Evolutionary conservation across 129 eudicot species (phyloP).

Genomic region (Saussurea involucrata): DNA sequence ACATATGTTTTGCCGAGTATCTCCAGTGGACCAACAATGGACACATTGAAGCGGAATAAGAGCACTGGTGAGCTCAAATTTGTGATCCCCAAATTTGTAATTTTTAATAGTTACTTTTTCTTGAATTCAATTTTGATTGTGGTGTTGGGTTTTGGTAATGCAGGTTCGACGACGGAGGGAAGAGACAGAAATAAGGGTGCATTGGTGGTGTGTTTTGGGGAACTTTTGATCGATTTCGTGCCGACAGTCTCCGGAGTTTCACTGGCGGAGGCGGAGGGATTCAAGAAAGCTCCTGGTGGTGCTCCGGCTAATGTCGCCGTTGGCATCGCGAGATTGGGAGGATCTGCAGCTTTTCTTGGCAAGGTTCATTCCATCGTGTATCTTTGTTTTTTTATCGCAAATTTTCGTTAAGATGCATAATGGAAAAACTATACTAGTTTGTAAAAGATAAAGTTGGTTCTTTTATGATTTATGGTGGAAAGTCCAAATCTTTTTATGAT

Average conservation of each 20-base stretch:
- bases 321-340: slow-evolving; percentile 53
- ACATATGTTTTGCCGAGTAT: background rate
- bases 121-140: background rate
- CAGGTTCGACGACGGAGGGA: slow-evolving; percentile 14
- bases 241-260: slow-evolving; percentile 62
- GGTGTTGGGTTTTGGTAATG: background rate
- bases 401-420: too few species aligned
- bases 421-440: too few species aligned
- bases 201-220: slow-evolving; percentile 54
- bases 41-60: background rate
- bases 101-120: background rate
- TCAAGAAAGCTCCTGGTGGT: slow-evolving; percentile 66
- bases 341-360: slow-evolving; percentile 57
- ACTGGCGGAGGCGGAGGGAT: slow-evolving; percentile 58
- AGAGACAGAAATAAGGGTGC: slow-evolving; percentile 11
- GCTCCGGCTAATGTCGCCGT: slow-evolving; percentile 71
- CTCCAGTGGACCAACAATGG: background rate
- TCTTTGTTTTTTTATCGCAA: too few species aligned
- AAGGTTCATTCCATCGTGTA: slow-evolving; percentile 31
- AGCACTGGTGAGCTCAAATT: background rate
- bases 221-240: slow-evolving; percentile 61
- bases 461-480: too few species aligned
- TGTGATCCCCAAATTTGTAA: background rate
- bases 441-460: too few species aligned
- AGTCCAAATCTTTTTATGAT: too few species aligned